These are phyloP conservation scores for Chlorella sorokiniana DNA, from an alignment of 139 green algal genomes.

Conservation along the genomic window DNA sequence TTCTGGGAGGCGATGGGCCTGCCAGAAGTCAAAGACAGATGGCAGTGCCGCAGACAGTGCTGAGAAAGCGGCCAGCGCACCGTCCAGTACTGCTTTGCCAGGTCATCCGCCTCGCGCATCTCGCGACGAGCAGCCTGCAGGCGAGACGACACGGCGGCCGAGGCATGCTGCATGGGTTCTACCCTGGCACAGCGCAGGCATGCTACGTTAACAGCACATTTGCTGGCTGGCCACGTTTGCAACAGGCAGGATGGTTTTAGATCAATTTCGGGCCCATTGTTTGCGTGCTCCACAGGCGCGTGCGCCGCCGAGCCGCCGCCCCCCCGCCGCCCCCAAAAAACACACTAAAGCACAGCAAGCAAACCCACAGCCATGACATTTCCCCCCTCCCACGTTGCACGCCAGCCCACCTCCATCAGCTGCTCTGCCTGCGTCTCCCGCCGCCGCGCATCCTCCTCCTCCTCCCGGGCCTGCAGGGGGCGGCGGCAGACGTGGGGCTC, in stretches of 20 bases:
- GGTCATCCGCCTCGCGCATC: slow-evolving; percentile 36
- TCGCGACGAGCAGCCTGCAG: slow-evolving; percentile 11
- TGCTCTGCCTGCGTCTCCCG: slow-evolving; percentile 28
- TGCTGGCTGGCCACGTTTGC: too few species aligned
- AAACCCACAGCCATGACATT: not conserved
- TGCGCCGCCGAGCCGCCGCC: too few species aligned
- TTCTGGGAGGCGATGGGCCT: too few species aligned
- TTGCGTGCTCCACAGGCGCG: too few species aligned
- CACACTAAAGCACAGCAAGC: not conserved
- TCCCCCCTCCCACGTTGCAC: not conserved
- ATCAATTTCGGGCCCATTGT: too few species aligned
- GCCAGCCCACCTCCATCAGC: slow-evolving; percentile 1
- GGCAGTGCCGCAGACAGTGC: not conserved
- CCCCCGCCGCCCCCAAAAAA: not conserved
- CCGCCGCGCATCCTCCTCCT: slow-evolving; percentile 30
- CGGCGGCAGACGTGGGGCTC: too few species aligned
- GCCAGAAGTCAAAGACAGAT: not conserved
- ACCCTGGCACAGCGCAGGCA: not conserved
- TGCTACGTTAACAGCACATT: too few species aligned
- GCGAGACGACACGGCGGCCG: not conserved
- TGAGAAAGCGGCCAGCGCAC: not conserved
- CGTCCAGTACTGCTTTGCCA: slow-evolving; percentile 45
- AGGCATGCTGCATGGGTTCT: not conserved
- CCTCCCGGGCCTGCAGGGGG: not conserved
- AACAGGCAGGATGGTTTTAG: too few species aligned